Percentiles rank a stretch among this genome's conserved stretches.
These are phyloP conservation scores for Starmerella vaccinii DNA, from an alignment of 805 yeast genomes.

Conservation along the genomic window DNA sequence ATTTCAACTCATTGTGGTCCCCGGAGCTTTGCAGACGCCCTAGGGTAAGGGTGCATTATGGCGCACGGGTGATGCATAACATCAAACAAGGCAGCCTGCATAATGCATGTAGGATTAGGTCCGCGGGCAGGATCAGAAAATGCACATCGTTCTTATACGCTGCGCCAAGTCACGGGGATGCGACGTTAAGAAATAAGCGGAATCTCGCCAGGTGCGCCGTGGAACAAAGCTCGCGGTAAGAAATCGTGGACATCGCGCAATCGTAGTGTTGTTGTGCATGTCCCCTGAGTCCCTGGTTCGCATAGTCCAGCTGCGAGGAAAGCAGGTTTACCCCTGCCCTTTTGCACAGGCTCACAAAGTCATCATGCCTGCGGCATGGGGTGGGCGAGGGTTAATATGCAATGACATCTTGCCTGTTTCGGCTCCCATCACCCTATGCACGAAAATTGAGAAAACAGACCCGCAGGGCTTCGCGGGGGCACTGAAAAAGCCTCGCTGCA, in stretches of 20 bases:
- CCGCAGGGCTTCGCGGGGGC: too few relatives aligned
- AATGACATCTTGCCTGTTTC: not conserved
- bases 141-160: slow-evolving; percentile 1
- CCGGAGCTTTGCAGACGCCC: not conserved
- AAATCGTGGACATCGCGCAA: not conserved
- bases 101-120: not conserved
- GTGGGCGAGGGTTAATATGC: not conserved
- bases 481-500: too few relatives aligned
- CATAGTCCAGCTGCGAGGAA: not conserved
- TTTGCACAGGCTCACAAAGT: not conserved
- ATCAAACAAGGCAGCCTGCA: not conserved
- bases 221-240: too few relatives aligned
- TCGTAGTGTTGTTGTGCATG: not conserved
- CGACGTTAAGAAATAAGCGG: not conserved
- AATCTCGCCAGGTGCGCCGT: too few relatives aligned
- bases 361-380: not conserved
- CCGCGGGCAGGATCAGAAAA: not conserved
- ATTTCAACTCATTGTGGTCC: not conserved
- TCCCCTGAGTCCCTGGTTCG: not conserved
- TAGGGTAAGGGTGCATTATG: not conserved
- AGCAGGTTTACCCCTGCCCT: not conserved
- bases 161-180: not conserved
- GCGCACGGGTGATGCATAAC: not conserved
- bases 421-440: not conserved
- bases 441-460: too few relatives aligned